Evolutionary conservation across 139 green algal genomes (phyloP), one percentile per base, ranked within the genome.

Genomic region (Picochlorum costavermella): DNA sequence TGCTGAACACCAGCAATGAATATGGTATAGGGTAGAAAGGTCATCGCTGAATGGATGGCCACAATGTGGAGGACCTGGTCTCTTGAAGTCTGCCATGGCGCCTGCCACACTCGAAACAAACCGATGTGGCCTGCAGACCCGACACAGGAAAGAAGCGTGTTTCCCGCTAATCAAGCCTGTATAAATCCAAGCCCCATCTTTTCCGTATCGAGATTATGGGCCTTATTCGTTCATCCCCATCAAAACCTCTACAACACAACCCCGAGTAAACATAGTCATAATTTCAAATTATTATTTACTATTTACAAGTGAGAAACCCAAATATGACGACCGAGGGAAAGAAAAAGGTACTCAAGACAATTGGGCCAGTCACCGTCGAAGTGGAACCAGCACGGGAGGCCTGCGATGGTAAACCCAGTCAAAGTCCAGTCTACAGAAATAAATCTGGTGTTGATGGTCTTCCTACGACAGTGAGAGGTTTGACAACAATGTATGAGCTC

Each of bases 401-500:
- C 16, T 6, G 25, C 6, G 58, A 64, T 51, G 46, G 46, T 53
- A 55, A 64, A 51, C 25, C 56, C 17, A 25, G 58, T 16, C n/a
- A 57, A 17, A 64, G 58, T 51, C n/a, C 58, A 14, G 23, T 23
- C 10, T 64, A 64, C 25, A 23, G 58, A 17, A 64, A 64, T 28
- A 51, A 44, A 49, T 5, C 5, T 56, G 58, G n/a, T 31, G 58
- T 6, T 0, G 58, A 64, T 31, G 58, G 25, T 5, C 25, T 64
- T 29, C 58, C 58, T 16, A 51, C 40, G 12, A 64, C 58, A 20
- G 58, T 64, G 23, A 59, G 58, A 57, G n/a, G n/a, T 8, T 6
- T 28, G n/a, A 78, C 28, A 20, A 94, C 88, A 2, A 74, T 95
- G 2, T 85, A 84, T 31, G 88, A 95, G 58, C 28, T 83, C 13